phyloP scores from a whole-genome alignment of 176 grass and related monocot species.

The Cenchrus fungigraminus region DNA sequence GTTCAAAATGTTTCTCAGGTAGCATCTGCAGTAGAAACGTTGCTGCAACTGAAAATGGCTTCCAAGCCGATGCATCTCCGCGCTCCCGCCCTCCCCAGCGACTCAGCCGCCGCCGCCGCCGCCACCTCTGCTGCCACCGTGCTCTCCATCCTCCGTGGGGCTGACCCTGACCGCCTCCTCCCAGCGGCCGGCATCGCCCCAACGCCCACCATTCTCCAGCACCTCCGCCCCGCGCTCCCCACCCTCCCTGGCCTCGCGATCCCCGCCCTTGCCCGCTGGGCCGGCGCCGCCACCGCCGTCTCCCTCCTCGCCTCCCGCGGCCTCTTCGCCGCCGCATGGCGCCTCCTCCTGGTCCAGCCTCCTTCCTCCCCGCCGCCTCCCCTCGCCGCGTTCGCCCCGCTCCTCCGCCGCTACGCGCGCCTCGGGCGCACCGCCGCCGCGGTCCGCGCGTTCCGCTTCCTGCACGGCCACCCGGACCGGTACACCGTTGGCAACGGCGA shows the following conservation, averaged over 20 bases:
- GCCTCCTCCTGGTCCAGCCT: constrained; percentile 56
- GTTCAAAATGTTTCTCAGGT: neutral
- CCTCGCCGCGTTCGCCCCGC: constrained; percentile 61
- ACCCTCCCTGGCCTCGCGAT: constrained; percentile 48
- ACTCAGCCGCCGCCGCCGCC: neutral
- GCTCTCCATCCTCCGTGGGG: constrained; percentile 13
- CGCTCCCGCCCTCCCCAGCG: neutral
- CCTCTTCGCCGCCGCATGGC: constrained; percentile 70
- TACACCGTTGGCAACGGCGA: neutral
- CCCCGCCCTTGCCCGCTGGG: constrained; percentile 65
- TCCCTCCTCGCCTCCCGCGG: constrained; percentile 62
- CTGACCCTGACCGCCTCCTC: constrained; percentile 30
- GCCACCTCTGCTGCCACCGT: neutral
- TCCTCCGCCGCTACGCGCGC: constrained; percentile 74
- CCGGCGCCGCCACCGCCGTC: constrained; percentile 44
- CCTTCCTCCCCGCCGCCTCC: constrained; percentile 27
- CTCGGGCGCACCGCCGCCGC: constrained; percentile 50
- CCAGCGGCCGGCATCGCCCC: constrained; percentile 26
- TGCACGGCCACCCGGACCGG: constrained; percentile 52
- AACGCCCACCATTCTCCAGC: constrained; percentile 35
- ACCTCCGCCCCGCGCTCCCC: constrained; percentile 36
- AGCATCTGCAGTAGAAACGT: neutral
- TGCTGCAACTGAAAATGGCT: constrained; percentile 21
- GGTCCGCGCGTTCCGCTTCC: constrained; percentile 62
- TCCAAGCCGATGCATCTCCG: neutral